phyloP scores from a whole-genome alignment of 2,329 filamentous ascomycete species.

The Bipolaris bicolor region DNA sequence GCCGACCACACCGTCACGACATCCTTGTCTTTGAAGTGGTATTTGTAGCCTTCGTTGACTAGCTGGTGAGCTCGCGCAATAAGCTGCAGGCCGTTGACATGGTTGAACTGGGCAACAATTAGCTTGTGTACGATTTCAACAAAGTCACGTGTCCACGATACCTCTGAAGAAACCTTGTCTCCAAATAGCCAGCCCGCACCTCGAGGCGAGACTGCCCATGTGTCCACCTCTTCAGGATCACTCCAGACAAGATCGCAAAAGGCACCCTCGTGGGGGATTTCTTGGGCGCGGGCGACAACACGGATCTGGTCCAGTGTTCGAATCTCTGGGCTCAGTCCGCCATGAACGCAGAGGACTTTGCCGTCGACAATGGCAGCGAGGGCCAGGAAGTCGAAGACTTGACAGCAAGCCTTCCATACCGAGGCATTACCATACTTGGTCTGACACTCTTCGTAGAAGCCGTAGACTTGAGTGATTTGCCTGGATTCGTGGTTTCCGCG shows the following conservation, averaged over 20 bases:
- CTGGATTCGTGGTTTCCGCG: conserved; percentile 93
- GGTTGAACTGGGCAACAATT: conserved; percentile 64
- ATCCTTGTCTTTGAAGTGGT: conserved; percentile 93
- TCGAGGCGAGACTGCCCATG: conserved; percentile 72
- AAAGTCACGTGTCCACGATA: conserved; percentile 22
- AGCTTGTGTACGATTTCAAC: not conserved
- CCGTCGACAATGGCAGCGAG: conserved; percentile 97
- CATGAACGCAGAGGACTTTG: conserved; percentile 98
- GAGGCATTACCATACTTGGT: conserved; percentile 99
- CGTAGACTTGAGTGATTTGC: conserved; percentile 98
- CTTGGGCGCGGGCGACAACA: conserved; percentile 75
- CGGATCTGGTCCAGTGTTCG: conserved; percentile 89
- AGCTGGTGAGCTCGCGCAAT: conserved; percentile 77
- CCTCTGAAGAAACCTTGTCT: conserved; percentile 73
- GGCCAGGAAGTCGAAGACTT: conserved; percentile 97
- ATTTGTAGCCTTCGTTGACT: conserved; percentile 83
- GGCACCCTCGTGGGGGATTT: conserved; percentile 96
- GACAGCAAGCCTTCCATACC: conserved; percentile 99
- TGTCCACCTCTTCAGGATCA: conserved; percentile 73
- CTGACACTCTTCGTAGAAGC: conserved; percentile 98
- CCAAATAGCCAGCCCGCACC: conserved; percentile 73
- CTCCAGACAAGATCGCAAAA: conserved; percentile 99
- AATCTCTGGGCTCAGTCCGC: conserved; percentile 96
- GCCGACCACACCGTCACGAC: conserved; percentile 95
- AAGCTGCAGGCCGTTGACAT: conserved; percentile 73